Base-by-base conservation (phyloP, 805 yeast species). In the Nakazawaea laoshanensis region DNA sequence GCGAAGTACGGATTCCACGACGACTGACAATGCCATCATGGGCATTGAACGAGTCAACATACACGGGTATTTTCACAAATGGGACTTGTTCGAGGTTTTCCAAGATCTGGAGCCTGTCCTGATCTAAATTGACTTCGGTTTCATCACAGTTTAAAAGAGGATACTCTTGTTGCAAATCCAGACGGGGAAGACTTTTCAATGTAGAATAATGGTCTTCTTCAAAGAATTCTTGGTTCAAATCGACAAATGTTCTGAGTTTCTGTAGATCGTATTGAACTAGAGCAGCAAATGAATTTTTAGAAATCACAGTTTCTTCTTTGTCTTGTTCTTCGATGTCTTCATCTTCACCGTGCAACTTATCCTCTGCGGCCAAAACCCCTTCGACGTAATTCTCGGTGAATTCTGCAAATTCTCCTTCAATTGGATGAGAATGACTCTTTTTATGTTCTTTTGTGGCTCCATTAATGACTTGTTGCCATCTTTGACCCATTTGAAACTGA, bases 21-120 rank as follows among this genome's bases (percentile, higher is more conserved):
- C 97, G 65, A 12, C 89, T 85, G 12, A 86, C 82, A 33, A 89
- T 83, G 4, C 82, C 83, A 38, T 82, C 95, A 49, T 88, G 97
- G 0, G 96, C 77, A 52, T 87, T 86, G 47, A 80, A 61, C 12
- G 79, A 67, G 41, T 75, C 77, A 29, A 88, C 63, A 43, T 72
- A 74, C 2, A 80, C 77, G 0, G 92, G 82, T 27, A 83, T 67
- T 49, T 88, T 85, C 30, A 72, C 60, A 95, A 96, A 88, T 3
- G 67, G 63, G 16, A 89, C 50, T 14, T 53, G 45, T 52, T 84
- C 82, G 48, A 88, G 59, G 41, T 71, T 69, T 2, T 62, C 49
- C 21, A 72, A 50, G 24, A 79, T 77, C 11, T 44, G 43, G 25
- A 36, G 37, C 39, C 74, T 50, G 9, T 59, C 57, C 1, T 50